Evolutionary conservation across 495 filamentous ascomycete genomes (phyloP), one percentile per base, ranked within the genome.

Genomic region (Entonaema liquescens): DNA sequence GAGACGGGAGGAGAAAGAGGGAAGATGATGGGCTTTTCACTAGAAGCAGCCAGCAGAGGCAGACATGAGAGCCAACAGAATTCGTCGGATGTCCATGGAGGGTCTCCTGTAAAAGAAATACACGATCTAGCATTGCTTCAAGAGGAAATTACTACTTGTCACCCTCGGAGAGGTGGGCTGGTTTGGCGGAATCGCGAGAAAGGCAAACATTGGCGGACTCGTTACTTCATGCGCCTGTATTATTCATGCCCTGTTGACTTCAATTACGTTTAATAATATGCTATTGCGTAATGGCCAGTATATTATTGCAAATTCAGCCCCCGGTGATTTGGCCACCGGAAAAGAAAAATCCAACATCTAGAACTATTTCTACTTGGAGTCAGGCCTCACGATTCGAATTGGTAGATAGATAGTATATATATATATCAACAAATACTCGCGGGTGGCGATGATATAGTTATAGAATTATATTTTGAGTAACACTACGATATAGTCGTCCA

Each of bases 191-290:
- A 57, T 23, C 19, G 19, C 19, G 19, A 33, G 29, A 26, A 55
- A 33, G 53, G 42, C n/a, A 19, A 49, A 49, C 8, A 55, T 55
- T 55, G 29, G 53, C 29, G 29, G 29, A 55, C 31, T 57, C n/a
- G 7, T 57, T 44, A 19, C 28, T 57, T 52, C 47, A 26, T 25
- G 57, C 35, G 42, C 65, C 40, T 68, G 65, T 68, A 68, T 62
- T 68, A 68, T 62, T 58, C 28, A 53, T 53, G 49, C 5, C 25
- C 4, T 47, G 57, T 61, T 55, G 36, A 26, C 47, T 60, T 60
- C 23, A n/a, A 59, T 57, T 29, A 57, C 58, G 58, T 61, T 68
- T 57, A 68, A 66, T 68, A 62, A 59, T 53, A 68, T 58, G 65
- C 52, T 62, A 52, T 57, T 62, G 50, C 60, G 60, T 57, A 62